A percentile compares a stretch with the other conserved stretches of the same genome.
phyloP scores from a whole-genome alignment of 495 filamentous ascomycete genomes.

The Penicillium roqueforti region DNA sequence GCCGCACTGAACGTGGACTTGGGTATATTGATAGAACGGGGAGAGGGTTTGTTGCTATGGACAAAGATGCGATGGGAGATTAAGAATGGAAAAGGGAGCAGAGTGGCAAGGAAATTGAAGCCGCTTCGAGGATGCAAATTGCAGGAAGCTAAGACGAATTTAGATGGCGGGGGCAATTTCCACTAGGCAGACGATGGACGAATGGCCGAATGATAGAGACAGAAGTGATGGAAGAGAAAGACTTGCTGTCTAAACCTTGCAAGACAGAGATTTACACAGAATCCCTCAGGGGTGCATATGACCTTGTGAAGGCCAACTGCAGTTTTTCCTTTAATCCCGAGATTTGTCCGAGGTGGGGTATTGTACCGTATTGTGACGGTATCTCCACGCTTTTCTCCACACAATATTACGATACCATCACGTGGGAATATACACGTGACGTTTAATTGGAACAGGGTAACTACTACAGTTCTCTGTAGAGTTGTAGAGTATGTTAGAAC shows the following conservation, averaged over 20 bases:
- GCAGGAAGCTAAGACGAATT: neutral
- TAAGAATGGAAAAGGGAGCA: neutral
- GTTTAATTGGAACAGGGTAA: neutral
- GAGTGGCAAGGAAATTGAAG: conserved; percentile 8
- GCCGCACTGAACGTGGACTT: neutral
- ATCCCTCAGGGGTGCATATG: conserved; percentile 1
- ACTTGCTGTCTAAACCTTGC: neutral
- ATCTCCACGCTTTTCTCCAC: conserved; percentile 6
- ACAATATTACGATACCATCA: too few relatives aligned
- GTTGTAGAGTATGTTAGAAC: neutral
- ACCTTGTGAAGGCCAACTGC: neutral
- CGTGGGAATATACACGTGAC: neutral
- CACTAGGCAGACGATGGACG: neutral
- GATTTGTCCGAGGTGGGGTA: neutral
- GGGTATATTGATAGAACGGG: neutral
- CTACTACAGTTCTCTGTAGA: too few relatives aligned
- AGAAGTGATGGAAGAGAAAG: neutral
- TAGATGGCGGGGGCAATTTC: neutral
- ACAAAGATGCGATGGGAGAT: neutral
- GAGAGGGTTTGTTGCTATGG: neutral
- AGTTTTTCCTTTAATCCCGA: neutral
- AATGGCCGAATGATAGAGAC: neutral
- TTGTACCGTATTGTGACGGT: conserved; percentile 1
- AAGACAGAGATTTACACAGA: neutral
- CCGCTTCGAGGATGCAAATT: conserved; percentile 3